A percentile compares a stretch with the other conserved stretches of the same genome.
These are phyloP conservation scores for Penicillium sp. DNA, from an alignment of 2,329 filamentous ascomycete species.

Conservation along the genomic window DNA sequence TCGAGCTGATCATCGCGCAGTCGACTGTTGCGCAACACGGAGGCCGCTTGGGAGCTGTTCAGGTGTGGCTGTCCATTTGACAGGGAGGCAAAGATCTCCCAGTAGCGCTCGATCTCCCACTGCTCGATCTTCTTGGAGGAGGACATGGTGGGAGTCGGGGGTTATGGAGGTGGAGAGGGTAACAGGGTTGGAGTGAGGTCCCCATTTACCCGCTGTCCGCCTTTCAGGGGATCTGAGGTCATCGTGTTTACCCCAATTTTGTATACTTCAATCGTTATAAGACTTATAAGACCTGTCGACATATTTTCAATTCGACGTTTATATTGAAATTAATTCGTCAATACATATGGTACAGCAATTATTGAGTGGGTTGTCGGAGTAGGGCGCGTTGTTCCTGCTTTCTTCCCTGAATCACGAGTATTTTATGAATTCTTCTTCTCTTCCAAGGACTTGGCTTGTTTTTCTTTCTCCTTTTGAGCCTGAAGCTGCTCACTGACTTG, in stretches of 20 bases:
- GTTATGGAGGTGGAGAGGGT: constrained; percentile 9
- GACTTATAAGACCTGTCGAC: too few species aligned
- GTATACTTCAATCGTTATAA: background rate
- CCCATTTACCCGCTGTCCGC: constrained; percentile 21
- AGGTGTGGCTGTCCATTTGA: constrained; percentile 60
- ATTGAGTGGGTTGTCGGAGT: background rate
- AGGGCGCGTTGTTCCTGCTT: background rate
- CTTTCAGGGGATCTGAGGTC: constrained; percentile 26
- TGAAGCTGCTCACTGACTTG: constrained; percentile 54
- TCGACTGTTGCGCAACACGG: constrained; percentile 67
- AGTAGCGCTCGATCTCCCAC: constrained; percentile 71
- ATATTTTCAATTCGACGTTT: background rate
- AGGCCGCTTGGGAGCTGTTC: constrained; percentile 64
- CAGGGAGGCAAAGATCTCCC: constrained; percentile 71
- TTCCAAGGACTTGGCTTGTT: constrained; percentile 15
- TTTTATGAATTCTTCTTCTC: constrained; percentile 25
- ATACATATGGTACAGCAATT: constrained; percentile 2
- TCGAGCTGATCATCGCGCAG: constrained; percentile 81
- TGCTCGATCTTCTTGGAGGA: constrained; percentile 56
- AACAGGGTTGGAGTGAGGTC: constrained; percentile 6
- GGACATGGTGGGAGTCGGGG: constrained; percentile 29
- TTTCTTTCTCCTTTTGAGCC: constrained; percentile 16
- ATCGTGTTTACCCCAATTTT: constrained; percentile 10
- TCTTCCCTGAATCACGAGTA: background rate
- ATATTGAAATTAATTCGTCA: background rate